Evolutionary conservation across 148 eudicot species (phyloP), one percentile per base, ranked within the genome.

Genomic region (Spergularia marina): DNA sequence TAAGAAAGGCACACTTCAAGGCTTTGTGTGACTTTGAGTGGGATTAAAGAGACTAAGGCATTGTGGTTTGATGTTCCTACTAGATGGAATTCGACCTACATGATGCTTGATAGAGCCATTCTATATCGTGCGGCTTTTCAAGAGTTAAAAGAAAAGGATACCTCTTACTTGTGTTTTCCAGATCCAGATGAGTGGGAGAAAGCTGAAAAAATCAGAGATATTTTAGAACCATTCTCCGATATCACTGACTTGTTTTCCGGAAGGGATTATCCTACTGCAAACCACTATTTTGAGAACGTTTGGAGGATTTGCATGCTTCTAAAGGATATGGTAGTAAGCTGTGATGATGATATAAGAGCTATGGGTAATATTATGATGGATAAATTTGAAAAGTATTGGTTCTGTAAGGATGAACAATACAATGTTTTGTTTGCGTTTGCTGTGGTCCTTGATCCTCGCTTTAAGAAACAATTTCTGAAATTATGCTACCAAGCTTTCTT

Each of bases 211-310:
- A 25, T 77, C 39, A 23, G n/a, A 1, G 16, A 21, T 12, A 13
- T 77, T 47, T 53, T 77, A 9, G 68, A 62, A 23, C 61, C 61
- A 17, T 60, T 77, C 49, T 70, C 12, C 47, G 59, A 49, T n/a
- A 71, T 70, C 4, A 70, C 80, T 15, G 16, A 49, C 15, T 63
- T 77, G 8, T 77, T 70, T 16, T 77, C 63, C 15, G 74, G 79
- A 4, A 56, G 57, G 58, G 60, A 55, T 11, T 67, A 76, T 56
- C 79, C 66, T n/a, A 68, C 73, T 6, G 6, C 73, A 6, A 76
- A 68, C 34, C 30, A 68, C 5, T 76, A 76, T 67, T 76, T 76
- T 44, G 53, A 76, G 23, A 53, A 68, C 34, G 71, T 76, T 16
- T 57, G 63, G 64, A 70, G 25, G 59, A 70, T 70, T 23, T 10